Evolutionary conservation across 2,329 filamentous ascomycete species (phyloP), one percentile per base, ranked within the genome.

Genomic region (Ophiostoma piceae): DNA sequence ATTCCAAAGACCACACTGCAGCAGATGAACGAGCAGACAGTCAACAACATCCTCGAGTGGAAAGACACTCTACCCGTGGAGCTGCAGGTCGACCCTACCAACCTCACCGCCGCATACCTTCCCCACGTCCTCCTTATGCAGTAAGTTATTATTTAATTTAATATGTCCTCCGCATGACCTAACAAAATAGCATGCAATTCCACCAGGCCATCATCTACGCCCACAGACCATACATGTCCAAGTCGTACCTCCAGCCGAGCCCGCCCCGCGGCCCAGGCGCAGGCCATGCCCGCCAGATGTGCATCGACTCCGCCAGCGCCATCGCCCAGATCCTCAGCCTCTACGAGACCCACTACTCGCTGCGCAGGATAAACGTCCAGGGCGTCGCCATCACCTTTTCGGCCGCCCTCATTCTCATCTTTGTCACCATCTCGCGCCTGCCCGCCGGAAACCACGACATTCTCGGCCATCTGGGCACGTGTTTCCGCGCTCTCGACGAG

Each of bases 301-400:
- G 80, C 74, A 78, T 80, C 16, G 78, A 81, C 51, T 79, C 79
- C 0, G 78, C 80, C 1, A 78, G 75, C 3, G 76, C 77, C 11
- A 77, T 82, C 16, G 78, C 80, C n/a, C 74, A 77, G 2, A 75
- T 82, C 0, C 76, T 82, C 16, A 76, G 77, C 22, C 74, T 79
- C 6, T 82, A 82, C 71, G 79, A 81, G 64, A 77, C 76, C 19
- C 75, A 77, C 37, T 82, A 81, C 71, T 79, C 79, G 1, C 80
- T 81, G 75, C 77, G 78, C 29, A 75, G 77, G n/a, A 79, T 80
- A 74, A 81, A 81, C 74, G 79, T 80, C 70, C 77, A 81, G 67
- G 79, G 79, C 0, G 79, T 81, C 11, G 77, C 78, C n/a, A 80
- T 82, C 22, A 80, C 80, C 16, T 81, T 81, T 73, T 80, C 79